Evolutionary conservation across 495 filamentous ascomycete species (phyloP).

Genomic region (Podospora pseudocomata): DNA sequence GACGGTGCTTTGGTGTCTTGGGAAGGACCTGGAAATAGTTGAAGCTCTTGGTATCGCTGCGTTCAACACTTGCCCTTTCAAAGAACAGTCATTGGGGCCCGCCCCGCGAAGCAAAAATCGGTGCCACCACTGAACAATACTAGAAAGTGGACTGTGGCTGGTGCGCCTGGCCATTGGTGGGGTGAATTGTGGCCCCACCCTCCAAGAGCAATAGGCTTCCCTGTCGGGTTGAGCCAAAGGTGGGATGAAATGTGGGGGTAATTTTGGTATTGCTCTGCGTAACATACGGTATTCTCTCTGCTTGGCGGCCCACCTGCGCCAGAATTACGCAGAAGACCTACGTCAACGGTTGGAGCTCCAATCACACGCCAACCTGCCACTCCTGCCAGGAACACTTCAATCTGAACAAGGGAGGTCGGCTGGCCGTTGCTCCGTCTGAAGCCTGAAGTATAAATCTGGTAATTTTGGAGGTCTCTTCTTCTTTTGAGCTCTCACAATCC

Average conservation of each 20-base stretch:
- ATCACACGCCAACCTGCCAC: background rate
- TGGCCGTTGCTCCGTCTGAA: slow-evolving; percentile 11
- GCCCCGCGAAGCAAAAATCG: slow-evolving; percentile 32
- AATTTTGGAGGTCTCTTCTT: background rate
- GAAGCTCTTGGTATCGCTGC: background rate
- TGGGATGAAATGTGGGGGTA: background rate
- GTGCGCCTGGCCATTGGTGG: slow-evolving; percentile 21
- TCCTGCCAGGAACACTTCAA: slow-evolving; percentile 1
- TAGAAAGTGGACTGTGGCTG: slow-evolving; percentile 27
- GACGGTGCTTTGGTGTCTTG: background rate
- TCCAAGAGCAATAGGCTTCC: background rate
- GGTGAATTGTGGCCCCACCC: slow-evolving; percentile 1
- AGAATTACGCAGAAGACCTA: slow-evolving; percentile 7
- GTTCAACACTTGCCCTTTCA: slow-evolving; percentile 9
- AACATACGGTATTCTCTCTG: background rate
- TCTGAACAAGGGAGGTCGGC: slow-evolving; percentile 11
- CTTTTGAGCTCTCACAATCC: background rate
- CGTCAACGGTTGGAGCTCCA: slow-evolving; percentile 12
- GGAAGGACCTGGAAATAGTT: background rate
- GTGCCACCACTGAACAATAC: slow-evolving; percentile 9
- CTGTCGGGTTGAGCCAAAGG: background rate
- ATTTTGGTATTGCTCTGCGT: background rate
- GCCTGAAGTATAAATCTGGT: background rate
- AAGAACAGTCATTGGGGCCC: slow-evolving; percentile 22
- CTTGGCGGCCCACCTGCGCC: slow-evolving; percentile 12